Evolutionary conservation across 805 yeast species (phyloP), one percentile per base, ranked within the genome.

Genomic region (Helenozyma baotianmanensis): DNA sequence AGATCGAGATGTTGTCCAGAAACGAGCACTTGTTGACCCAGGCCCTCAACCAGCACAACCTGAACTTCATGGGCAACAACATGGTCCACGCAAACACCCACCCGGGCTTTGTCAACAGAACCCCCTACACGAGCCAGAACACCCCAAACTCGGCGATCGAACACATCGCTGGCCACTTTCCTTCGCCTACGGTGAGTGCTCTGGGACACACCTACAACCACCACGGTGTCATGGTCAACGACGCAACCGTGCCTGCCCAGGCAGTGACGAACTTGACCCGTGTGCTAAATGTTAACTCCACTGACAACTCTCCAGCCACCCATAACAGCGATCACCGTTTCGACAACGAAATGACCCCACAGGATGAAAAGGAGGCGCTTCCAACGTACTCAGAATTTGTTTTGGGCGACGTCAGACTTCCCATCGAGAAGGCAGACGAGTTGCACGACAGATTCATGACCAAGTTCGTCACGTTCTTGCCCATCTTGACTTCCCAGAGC

Each of bases 381-480:
- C 56, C 23, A 64, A 78, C 33, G 9, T 41, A 33, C 11, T 64
- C 76, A 1, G 90, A 83, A 45, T 86, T 84, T 50, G 72, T 74
- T 2, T 59, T 89, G 14, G 96, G 95, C 0, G 83, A 82, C 38
- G 90, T 88, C 7, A 68, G 66, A 21, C 64, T 89, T 11, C 69
- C 88, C 1, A 54, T 80, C 1, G 70, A 65, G 9, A 78, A 80
- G 45, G 96, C 96, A 0, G 68, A 73, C 27, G 79, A 76, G 43
- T 65, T 89, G 21, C 96, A 89, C 55, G 68, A 70, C 27, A 63
- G 78, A 16, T 89, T 89, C 51, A 70, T 83, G 40, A 58, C 59
- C 6, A 73, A 79, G 36, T 81, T 80, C 49, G 62, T 84, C 15
- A 94, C 95, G 0, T 82, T 72, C 46, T 65, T 88, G 47, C 96